These are phyloP conservation scores for Magnolia changhungtana DNA, from an alignment of 164 flowering plant genomes.

Conservation along the genomic window DNA sequence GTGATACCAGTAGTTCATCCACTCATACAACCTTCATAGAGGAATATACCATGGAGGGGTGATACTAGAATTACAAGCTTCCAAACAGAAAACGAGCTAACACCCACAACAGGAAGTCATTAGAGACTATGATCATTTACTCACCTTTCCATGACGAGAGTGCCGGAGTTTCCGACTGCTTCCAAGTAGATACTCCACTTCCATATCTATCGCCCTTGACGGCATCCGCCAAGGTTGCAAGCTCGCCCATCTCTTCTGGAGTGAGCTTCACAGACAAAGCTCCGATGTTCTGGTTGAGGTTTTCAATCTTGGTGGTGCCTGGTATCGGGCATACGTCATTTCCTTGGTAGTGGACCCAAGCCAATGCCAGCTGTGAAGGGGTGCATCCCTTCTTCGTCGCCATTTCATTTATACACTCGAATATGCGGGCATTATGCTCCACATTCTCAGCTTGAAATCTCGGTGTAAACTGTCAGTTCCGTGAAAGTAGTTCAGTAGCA, in stretches of 20 bases:
- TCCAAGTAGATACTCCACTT: conserved; percentile 8
- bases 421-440: conserved; percentile 29
- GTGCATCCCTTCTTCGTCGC: conserved; percentile 39
- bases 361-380: conserved; percentile 37
- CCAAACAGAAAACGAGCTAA: too few species aligned
- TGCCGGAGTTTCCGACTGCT: conserved; percentile 23
- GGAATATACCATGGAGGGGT: too few species aligned
- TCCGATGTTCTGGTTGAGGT: conserved; percentile 40
- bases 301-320: conserved; percentile 49
- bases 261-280: conserved; percentile 40
- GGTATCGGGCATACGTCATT: conserved; percentile 40
- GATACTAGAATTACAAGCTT: too few species aligned
- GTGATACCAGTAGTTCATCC: too few species aligned
- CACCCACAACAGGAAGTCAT: not conserved
- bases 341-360: conserved; percentile 45
- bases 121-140: not conserved
- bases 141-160: conserved; percentile 26
- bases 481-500: not conserved
- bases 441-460: conserved; percentile 32
- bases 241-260: conserved; percentile 38
- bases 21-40: too few species aligned
- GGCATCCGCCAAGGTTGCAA: conserved; percentile 25
- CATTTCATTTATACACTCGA: conserved; percentile 25
- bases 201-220: conserved; percentile 34
- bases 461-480: conserved; percentile 25